Conservation (phyloP, 805 yeast genomes). For the Myxozyma sirexii region DNA sequence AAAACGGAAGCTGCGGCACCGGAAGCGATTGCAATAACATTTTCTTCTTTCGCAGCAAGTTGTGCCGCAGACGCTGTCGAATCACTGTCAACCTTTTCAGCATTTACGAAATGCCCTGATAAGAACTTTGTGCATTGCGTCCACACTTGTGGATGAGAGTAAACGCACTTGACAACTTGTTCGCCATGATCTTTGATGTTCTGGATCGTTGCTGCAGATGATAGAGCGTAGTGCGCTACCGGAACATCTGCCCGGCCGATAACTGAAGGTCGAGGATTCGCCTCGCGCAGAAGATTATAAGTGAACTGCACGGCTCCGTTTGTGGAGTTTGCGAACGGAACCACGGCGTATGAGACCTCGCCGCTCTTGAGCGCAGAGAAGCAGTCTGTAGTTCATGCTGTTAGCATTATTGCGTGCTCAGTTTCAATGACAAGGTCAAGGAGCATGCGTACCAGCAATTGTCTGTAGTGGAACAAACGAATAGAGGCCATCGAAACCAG, state of each 20-base stretch:
- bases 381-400: slow-evolving; percentile 59
- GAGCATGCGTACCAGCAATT: slow-evolving; percentile 41
- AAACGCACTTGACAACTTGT: slow-evolving; percentile 56
- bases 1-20: slow-evolving; percentile 64
- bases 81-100: slow-evolving; percentile 61
- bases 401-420: too few species aligned
- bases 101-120: slow-evolving; percentile 40
- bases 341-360: slow-evolving; percentile 67
- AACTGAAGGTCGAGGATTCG: slow-evolving; percentile 52
- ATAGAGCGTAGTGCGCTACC: slow-evolving; percentile 74
- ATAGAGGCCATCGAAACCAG: slow-evolving; percentile 18
- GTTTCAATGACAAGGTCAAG: slow-evolving; percentile 51
- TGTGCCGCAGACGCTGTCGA: slow-evolving; percentile 89
- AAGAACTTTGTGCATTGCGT: slow-evolving; percentile 77
- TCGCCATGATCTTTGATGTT: slow-evolving; percentile 13
- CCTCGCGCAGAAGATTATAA: slow-evolving; percentile 76
- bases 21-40: slow-evolving; percentile 74
- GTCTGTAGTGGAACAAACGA: slow-evolving; percentile 36
- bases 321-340: slow-evolving; percentile 92
- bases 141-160: slow-evolving; percentile 98
- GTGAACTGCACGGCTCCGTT: slow-evolving; percentile 92
- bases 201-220: slow-evolving; percentile 36
- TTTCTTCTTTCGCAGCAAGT: slow-evolving; percentile 50
- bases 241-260: slow-evolving; percentile 80
- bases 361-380: slow-evolving; percentile 54